Conservation (phyloP, 768 basidiomycete species). For the Leccinum imitatum region DNA sequence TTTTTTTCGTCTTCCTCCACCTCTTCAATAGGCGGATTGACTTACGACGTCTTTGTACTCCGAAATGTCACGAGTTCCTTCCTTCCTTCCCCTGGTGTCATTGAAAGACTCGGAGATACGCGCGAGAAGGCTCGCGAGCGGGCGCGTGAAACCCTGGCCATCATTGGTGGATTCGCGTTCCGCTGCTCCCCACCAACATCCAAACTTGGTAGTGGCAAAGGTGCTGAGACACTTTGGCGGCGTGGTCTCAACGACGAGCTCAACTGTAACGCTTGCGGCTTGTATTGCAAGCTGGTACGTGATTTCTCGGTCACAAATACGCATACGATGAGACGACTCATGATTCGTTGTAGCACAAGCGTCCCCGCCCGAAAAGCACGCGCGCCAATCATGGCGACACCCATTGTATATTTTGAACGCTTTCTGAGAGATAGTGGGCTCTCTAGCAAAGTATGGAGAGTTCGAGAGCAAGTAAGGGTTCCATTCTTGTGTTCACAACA, state of each 20-base stretch:
- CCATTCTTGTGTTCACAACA: not conserved
- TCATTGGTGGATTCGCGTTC: constrained; percentile 72
- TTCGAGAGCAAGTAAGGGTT: constrained; percentile 77
- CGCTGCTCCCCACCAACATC: constrained; percentile 49
- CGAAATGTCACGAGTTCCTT: constrained; percentile 69
- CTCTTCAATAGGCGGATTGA: constrained; percentile 42
- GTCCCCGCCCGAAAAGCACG: constrained; percentile 87
- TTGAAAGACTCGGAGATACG: constrained; percentile 80
- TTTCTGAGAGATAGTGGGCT: constrained; percentile 71
- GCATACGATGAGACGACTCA: not conserved
- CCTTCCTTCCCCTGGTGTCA: constrained; percentile 70
- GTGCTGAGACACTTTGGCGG: constrained; percentile 76
- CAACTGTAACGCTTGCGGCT: constrained; percentile 86
- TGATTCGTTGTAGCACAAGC: constrained; percentile 62
- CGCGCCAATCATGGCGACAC: constrained; percentile 75
- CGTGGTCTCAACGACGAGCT: constrained; percentile 85
- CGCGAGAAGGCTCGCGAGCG: constrained; percentile 70
- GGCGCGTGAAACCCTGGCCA: constrained; percentile 74
- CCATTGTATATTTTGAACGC: constrained; percentile 68
- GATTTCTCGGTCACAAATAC: not conserved
- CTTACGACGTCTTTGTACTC: constrained; percentile 55
- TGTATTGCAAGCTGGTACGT: constrained; percentile 83
- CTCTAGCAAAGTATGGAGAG: constrained; percentile 80
- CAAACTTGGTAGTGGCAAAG: constrained; percentile 54
- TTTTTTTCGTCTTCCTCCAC: constrained; percentile 56